Base-by-base conservation (phyloP, 2,329 filamentous ascomycete genomes). In the Penicillium sp. region DNA sequence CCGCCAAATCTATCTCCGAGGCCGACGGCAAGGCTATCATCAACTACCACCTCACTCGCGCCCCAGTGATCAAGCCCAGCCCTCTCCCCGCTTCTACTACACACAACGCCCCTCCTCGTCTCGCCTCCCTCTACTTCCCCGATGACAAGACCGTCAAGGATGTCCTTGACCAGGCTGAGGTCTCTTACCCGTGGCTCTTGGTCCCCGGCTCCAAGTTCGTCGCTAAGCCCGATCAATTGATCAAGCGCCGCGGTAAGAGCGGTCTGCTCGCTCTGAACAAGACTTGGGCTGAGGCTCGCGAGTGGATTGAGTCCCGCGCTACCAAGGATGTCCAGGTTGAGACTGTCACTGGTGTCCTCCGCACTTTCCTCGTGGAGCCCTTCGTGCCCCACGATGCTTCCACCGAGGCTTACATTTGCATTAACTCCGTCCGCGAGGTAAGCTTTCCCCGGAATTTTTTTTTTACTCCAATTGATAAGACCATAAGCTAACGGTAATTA, bases 341-440 rank as follows among this genome's bases (percentile, higher is more conserved):
- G 87, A 88, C 89, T 68, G 88, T 92, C 66, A 85, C 89, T 61
- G 94, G 94, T 75, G 85, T 89, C 62, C 84, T 99, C 75, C 88
- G 92, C 76, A 90, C 95, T 71, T 99, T 99, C 84, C 83, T 99
- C 63, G 92, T 99, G 67, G 94, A 99, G 86, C 94, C 94, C 48
- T 97, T 99, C 73, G 92, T 97, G 60, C 94, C 93, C 70, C 94
- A 99, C 79, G 38, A 40, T 40, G 38, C 38, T 40, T 40, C 89
- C 92, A 97, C 93, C 62, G 94, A 99, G 80, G 97, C 97, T 83
- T 99, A 99, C 81, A 96, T 99, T 83, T 97, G 97, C 87, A 99
- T 99, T 83, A 94, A 97, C 86, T 97, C 94, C 61, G 92, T 96
- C 72, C 90, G 94, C 83, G 94, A 97, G 88, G 94, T 97, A 87